Evolutionary conservation across 768 basidiomycete species (phyloP).

Genomic region (Pleurotus platypus): DNA sequence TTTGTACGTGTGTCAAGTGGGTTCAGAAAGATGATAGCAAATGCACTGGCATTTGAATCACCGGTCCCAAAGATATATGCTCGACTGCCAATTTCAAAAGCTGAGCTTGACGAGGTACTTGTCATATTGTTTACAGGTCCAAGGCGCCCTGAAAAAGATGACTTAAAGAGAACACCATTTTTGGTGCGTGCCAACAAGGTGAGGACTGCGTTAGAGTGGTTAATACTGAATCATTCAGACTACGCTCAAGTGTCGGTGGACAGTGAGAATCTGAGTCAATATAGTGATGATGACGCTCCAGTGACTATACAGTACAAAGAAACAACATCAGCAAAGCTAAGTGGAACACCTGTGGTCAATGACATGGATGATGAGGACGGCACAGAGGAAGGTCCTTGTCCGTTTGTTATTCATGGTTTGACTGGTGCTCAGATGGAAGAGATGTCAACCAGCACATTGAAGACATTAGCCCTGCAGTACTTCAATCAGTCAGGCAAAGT

Average conservation of each 20-base stretch:
- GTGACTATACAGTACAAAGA: conserved; percentile 20
- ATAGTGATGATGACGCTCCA: conserved; percentile 18
- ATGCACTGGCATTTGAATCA: conserved; percentile 24
- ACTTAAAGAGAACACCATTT: conserved; percentile 21
- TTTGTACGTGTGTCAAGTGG: conserved; percentile 25
- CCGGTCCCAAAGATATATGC: conserved; percentile 22
- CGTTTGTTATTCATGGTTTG: conserved; percentile 24
- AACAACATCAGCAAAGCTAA: conserved; percentile 15
- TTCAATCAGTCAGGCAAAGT: conserved; percentile 21
- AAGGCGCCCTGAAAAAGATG: conserved; percentile 18
- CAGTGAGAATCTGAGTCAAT: conserved; percentile 18
- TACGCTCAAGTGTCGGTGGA: conserved; percentile 29
- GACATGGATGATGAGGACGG: conserved; percentile 21
- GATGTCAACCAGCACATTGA: conserved; percentile 11
- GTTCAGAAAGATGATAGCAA: conserved; percentile 21
- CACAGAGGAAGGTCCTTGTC: conserved; percentile 16
- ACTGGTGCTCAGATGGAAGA: conserved; percentile 14
- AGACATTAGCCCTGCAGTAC: conserved; percentile 22
- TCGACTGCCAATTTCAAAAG: conserved; percentile 15
- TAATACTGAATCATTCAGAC: conserved; percentile 29
- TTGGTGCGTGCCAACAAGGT: conserved; percentile 24
- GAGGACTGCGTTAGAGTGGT: conserved; percentile 26
- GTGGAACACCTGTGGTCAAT: conserved; percentile 20
- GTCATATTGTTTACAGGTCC: conserved; percentile 30
- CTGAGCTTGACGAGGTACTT: conserved; percentile 26